A percentile compares a stretch with the other conserved stretches of the same genome.
Conservation (phyloP, 2,329 filamentous ascomycete species). For the Apiospora hydei region DNA sequence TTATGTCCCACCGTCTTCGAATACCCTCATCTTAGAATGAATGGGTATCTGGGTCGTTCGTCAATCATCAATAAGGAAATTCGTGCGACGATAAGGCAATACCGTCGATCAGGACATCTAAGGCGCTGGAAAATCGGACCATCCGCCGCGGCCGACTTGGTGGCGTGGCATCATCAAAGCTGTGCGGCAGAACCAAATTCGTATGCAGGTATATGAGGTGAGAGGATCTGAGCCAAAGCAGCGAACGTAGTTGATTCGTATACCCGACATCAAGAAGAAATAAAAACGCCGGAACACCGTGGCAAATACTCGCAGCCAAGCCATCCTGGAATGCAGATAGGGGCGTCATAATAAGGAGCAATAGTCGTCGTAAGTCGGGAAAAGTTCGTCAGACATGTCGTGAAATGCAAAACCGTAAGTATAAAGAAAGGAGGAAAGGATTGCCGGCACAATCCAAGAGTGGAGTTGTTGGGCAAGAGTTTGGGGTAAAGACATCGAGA, state of each 20-base stretch:
- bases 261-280: slow-evolving; percentile 31
- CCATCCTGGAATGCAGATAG: slow-evolving; percentile 25
- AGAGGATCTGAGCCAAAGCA: slow-evolving; percentile 36
- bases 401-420: slow-evolving; percentile 8
- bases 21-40: slow-evolving; percentile 45
- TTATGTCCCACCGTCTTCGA: slow-evolving; percentile 37
- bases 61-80: slow-evolving; percentile 39
- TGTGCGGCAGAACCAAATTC: slow-evolving; percentile 1
- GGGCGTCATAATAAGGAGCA: slow-evolving; percentile 15
- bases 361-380: slow-evolving; percentile 32
- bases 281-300: slow-evolving; percentile 37
- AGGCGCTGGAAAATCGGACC: background rate
- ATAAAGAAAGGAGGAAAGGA: slow-evolving; percentile 28
- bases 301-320: slow-evolving; percentile 26
- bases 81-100: slow-evolving; percentile 23
- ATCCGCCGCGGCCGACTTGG: slow-evolving; percentile 23
- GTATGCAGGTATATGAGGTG: slow-evolving; percentile 21
- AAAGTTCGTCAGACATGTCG: slow-evolving; percentile 31
- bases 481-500: background rate
- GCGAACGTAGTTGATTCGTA: slow-evolving; percentile 38
- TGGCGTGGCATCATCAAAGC: slow-evolving; percentile 22
- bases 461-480: background rate
- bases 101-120: slow-evolving; percentile 24
- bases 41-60: slow-evolving; percentile 43
- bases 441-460: slow-evolving; percentile 28